phyloP scores from a whole-genome alignment of 2,329 filamentous ascomycete species.

The Cryphonectria naterciae region DNA sequence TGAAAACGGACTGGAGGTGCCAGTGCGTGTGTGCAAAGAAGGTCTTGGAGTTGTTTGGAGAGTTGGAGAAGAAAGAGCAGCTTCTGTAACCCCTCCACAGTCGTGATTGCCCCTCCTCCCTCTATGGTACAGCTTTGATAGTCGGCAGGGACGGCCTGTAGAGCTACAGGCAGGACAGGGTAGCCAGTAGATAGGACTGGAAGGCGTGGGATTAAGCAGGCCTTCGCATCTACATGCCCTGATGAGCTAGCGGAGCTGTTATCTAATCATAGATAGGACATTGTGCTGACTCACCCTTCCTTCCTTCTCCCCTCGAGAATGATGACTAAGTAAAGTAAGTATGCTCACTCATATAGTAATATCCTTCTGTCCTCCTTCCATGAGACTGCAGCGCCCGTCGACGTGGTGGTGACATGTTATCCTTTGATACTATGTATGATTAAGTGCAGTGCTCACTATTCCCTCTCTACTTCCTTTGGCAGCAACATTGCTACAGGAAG shows the following conservation, averaged over 20 bases:
- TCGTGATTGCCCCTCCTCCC: not conserved
- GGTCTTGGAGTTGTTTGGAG: not conserved
- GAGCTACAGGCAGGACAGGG: not conserved
- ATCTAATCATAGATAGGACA: not conserved
- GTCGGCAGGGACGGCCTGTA: not conserved
- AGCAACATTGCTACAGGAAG: too few species aligned
- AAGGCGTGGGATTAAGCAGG: too few species aligned
- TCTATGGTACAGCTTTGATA: not conserved
- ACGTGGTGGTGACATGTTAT: not conserved
- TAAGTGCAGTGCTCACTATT: not conserved
- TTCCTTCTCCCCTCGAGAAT: not conserved
- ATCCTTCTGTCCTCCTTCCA: too few species aligned
- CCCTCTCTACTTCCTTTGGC: not conserved
- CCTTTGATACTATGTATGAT: not conserved
- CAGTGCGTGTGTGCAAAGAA: not conserved
- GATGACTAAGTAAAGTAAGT: not conserved
- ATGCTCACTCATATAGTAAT: too few species aligned
- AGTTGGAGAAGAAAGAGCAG: not conserved
- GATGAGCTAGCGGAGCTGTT: not conserved
- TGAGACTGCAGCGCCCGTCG: too few species aligned
- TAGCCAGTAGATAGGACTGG: not conserved
- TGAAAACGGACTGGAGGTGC: not conserved
- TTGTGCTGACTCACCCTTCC: not conserved
- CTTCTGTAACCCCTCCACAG: not conserved
- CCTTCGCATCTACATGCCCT: not conserved